Evolutionary conservation across 805 yeast species (phyloP), one percentile per base, ranked within the genome.

Genomic region (Yarrowia sp.): DNA sequence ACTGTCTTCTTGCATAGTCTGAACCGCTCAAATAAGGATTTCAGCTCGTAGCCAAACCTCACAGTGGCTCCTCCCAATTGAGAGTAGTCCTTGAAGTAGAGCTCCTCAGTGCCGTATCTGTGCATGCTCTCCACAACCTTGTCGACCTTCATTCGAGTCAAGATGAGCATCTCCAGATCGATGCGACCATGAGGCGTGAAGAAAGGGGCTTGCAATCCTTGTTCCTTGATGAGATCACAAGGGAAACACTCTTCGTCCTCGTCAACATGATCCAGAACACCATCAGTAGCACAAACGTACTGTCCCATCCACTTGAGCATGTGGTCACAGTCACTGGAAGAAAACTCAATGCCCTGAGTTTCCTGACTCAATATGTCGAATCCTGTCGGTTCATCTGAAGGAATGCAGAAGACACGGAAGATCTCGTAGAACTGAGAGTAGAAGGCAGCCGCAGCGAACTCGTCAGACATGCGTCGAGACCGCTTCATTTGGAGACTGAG

Each of bases 351-450:
- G 17, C 51, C 49, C 35, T 40, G 49, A 4, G 21, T 38, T 12
- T 56, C 62, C 11, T 21, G 38, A 2, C 11, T 5, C 11, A 19
- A n/a, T 19, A 56, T 17, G 2, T 28, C 49, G 12, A 56, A 28
- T 14, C 11, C 36, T 1, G 10, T 30, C 2, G 62, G 17, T 8
- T 33, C 10, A 5, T 46, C 52, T 3, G 46, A 26, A 3, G 46
- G 46, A 11, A 41, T 40, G 38, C 51, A 58, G 14, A 58, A 28
- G 51, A 46, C 36, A 4, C 63, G 21, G 38, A 58, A 58, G n/a
- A 58, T 14, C 30, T 58, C 63, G 17, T 41, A 58, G 35, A 58
- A 58, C 41, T 58, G 63, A 5, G 38, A 58, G 17, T 58, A 58
- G n/a, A 58, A 58, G 3, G 63, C 41, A 9, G 49, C 40, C 8